phyloP scores from a whole-genome alignment of 2,329 filamentous ascomycete genomes.

The Ophiocordyceps camponoti-floridani region DNA sequence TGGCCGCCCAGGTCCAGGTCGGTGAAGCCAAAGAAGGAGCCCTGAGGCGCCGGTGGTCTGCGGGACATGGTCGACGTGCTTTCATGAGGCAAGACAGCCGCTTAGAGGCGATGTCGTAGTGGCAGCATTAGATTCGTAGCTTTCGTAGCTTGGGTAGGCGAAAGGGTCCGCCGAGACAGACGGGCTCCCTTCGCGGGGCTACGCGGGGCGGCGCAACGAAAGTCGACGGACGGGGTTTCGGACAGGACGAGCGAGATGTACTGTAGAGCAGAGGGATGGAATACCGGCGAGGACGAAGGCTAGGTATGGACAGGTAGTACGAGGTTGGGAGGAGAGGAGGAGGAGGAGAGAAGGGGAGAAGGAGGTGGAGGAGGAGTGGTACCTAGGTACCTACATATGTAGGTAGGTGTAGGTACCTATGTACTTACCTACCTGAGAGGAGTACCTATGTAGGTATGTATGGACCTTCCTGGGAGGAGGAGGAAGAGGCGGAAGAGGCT shows the following conservation, averaged over 20 bases:
- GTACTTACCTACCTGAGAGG: no score
- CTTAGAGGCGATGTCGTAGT: not conserved
- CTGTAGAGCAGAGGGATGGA: not conserved
- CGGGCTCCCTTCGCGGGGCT: not conserved
- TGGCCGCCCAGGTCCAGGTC: constrained; percentile 7
- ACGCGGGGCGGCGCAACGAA: not conserved
- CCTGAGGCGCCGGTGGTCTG: constrained; percentile 7
- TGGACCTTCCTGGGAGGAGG: no score
- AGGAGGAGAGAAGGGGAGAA: not conserved
- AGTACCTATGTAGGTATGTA: not conserved
- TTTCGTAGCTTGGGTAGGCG: not conserved
- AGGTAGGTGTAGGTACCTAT: no score
- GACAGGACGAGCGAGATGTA: not conserved
- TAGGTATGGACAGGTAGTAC: no score
- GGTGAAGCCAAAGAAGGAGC: constrained; percentile 3
- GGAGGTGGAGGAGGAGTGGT: not conserved
- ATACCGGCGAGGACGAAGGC: not conserved
- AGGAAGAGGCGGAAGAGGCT: no score
- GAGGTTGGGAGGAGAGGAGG: not conserved
- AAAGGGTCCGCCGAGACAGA: not conserved
- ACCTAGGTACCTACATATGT: not conserved
- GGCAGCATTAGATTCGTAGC: not conserved
- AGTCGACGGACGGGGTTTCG: not conserved
- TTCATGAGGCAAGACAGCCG: not conserved
- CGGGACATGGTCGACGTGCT: constrained; percentile 2